These are phyloP conservation scores for Fragaria nilgerrensis DNA, from an alignment of 306 rosid species.

Conservation along the genomic window DNA sequence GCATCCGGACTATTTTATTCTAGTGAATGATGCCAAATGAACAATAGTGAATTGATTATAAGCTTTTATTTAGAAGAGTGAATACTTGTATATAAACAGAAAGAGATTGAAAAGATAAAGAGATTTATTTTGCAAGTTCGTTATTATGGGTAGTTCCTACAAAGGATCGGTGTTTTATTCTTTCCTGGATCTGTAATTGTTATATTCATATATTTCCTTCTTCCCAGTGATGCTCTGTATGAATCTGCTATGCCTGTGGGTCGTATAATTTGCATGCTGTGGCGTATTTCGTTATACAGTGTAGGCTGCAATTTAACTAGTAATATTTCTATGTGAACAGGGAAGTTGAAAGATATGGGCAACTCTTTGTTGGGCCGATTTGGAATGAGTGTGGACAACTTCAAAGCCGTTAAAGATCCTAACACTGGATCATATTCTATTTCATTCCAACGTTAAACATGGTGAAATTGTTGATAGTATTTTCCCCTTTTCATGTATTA, in stretches of 20 bases:
- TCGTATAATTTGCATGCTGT: neutral
- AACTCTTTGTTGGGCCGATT: constrained; percentile 88
- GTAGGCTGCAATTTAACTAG: neutral
- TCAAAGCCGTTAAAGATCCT: constrained; percentile 87
- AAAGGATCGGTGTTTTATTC: neutral
- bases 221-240: neutral
- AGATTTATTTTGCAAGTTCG: too few species aligned
- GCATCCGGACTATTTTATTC: neutral
- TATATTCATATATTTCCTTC: neutral
- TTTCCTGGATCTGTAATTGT: neutral
- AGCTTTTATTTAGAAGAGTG: neutral
- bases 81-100: neutral
- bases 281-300: neutral
- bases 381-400: constrained; percentile 88
- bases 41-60: neutral
- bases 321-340: constrained; percentile 36
- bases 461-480: neutral
- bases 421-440: constrained; percentile 89
- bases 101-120: neutral
- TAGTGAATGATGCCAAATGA: neutral
- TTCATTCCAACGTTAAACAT: constrained; percentile 53
- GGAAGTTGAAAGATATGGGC: constrained; percentile 85
- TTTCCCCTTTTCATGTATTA: neutral
- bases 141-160: too few species aligned
- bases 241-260: neutral